phyloP scores from a whole-genome alignment of 2,329 filamentous ascomycete species.

The Fusarium ramigenum region DNA sequence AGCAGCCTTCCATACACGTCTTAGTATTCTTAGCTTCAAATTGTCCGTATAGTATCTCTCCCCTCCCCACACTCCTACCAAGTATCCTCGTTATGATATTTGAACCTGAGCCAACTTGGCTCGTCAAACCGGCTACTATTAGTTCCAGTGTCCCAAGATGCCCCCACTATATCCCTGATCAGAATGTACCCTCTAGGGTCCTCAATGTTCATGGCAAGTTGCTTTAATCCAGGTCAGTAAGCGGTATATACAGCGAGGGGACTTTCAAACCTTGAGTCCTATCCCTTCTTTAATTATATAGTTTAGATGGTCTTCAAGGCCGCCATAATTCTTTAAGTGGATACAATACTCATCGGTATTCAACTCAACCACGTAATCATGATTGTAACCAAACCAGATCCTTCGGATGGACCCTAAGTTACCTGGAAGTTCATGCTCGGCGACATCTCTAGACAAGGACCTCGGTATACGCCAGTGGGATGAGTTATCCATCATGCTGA shows the following conservation, averaged over 20 bases:
- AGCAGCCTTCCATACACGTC: not conserved
- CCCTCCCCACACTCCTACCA: not conserved
- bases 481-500: not conserved
- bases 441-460: not conserved
- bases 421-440: fast-evolving
- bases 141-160: too few relatives aligned
- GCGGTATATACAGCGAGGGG: fast-evolving
- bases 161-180: too few relatives aligned
- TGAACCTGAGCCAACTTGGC: not conserved
- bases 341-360: too few relatives aligned
- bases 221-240: not conserved
- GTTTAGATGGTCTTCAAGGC: fast-evolving
- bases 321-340: too few relatives aligned
- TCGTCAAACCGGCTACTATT: not conserved
- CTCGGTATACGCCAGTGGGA: fast-evolving
- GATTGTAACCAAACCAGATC: not conserved
- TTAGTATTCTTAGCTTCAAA: not conserved
- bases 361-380: not conserved
- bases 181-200: not conserved
- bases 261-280: not conserved
- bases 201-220: not conserved
- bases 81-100: not conserved
- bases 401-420: not conserved
- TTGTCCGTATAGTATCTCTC: not conserved
- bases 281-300: fast-evolving